These are phyloP conservation scores for Lojkania enalia DNA, from an alignment of 2,329 filamentous ascomycete species.

Conservation along the genomic window DNA sequence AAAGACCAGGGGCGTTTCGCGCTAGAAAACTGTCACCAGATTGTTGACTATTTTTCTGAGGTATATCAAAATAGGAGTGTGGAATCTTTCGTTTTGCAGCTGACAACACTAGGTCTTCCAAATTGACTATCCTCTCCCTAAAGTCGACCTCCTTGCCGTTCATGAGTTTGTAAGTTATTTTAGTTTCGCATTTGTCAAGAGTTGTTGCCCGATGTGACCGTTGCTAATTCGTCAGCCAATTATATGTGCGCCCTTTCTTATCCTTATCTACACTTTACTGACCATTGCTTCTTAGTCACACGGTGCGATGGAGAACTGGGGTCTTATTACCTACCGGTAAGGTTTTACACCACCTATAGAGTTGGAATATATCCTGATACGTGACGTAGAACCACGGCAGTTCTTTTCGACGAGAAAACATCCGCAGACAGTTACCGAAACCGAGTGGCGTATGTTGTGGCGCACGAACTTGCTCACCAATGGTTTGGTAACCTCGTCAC, in stretches of 20 bases:
- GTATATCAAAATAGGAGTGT: slow-evolving; percentile 32
- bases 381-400: slow-evolving; percentile 69
- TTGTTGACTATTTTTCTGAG: slow-evolving; percentile 96
- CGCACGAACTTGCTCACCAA: slow-evolving; percentile 95
- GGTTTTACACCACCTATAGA: neutral
- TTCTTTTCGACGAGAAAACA: slow-evolving; percentile 91
- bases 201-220: slow-evolving; percentile 5
- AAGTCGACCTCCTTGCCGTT: slow-evolving; percentile 94
- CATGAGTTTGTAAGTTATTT: slow-evolving; percentile 77
- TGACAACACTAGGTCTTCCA: slow-evolving; percentile 67
- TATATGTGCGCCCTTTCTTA: slow-evolving; percentile 40
- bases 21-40: slow-evolving; percentile 85
- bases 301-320: slow-evolving; percentile 99
- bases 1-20: slow-evolving; percentile 91
- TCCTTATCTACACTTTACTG: slow-evolving; percentile 34
- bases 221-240: slow-evolving; percentile 44
- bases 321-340: slow-evolving; percentile 85
- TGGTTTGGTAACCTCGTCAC: slow-evolving; percentile 96
- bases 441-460: slow-evolving; percentile 92
- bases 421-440: slow-evolving; percentile 92
- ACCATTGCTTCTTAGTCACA: slow-evolving; percentile 56
- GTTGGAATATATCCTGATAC: neutral
- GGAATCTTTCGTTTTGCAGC: neutral
- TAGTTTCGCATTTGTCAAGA: neutral
- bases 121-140: slow-evolving; percentile 82